Percentiles rank a stretch among this genome's conserved stretches.
Conservation (phyloP, 202 grass and related monocot genomes). For the Setaria italica region DNA sequence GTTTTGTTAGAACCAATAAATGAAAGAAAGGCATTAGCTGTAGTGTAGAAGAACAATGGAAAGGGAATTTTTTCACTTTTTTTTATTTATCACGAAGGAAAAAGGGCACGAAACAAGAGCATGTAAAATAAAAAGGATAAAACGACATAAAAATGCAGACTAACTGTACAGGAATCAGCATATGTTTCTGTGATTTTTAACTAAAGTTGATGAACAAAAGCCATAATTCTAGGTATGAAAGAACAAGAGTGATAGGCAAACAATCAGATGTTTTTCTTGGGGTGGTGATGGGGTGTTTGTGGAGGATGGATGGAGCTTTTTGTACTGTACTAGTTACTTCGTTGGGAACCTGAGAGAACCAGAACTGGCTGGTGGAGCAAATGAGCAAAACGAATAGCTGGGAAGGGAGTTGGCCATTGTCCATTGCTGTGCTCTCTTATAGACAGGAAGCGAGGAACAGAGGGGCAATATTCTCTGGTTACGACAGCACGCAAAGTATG, state of each 20-base stretch:
- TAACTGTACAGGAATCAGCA: background rate
- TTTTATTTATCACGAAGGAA: background rate
- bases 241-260: background rate
- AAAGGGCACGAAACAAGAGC: background rate
- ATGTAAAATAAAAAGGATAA: background rate
- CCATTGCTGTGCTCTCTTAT: background rate
- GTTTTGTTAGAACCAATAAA: background rate
- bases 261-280: background rate
- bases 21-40: background rate
- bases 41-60: background rate
- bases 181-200: no score
- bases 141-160: background rate
- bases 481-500: background rate
- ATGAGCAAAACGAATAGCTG: constrained; percentile 1
- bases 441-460: no score
- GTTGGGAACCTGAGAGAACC: background rate
- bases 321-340: background rate
- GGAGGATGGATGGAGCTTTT: background rate
- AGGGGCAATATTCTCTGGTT: no score
- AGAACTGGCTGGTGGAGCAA: background rate
- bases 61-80: background rate
- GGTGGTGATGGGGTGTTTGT: background rate
- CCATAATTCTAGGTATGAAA: background rate
- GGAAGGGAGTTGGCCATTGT: background rate
- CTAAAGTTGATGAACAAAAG: background rate